phyloP scores from a whole-genome alignment of 805 yeast species.

The Metschnikowia sp. region DNA sequence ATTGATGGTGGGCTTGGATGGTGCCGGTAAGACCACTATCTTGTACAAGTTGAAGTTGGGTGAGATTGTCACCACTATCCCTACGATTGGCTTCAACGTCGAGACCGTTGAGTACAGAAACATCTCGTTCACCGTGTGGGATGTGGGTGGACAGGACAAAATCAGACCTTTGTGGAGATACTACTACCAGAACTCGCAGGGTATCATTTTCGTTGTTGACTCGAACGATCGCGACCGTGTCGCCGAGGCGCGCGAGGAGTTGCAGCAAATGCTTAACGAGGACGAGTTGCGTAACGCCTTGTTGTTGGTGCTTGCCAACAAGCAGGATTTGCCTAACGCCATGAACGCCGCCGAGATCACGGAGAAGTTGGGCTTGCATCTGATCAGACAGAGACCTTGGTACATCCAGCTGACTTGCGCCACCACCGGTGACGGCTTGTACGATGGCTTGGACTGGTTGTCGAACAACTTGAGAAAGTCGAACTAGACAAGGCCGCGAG shows the following conservation, averaged over 20 bases:
- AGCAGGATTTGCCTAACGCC: slow-evolving; percentile 98
- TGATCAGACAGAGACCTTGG: slow-evolving; percentile 99
- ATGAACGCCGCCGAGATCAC: slow-evolving; percentile 99
- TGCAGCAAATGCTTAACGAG: slow-evolving; percentile 97
- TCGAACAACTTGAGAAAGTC: slow-evolving; percentile 24
- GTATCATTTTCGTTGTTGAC: slow-evolving; percentile 96
- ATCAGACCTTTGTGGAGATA: slow-evolving; percentile 99
- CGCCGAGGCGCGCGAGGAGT: slow-evolving; percentile 95
- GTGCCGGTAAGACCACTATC: slow-evolving; percentile 98
- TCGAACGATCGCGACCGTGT: slow-evolving; percentile 98
- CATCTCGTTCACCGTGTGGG: slow-evolving; percentile 97
- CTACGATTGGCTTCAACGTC: slow-evolving; percentile 96
- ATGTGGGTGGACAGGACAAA: slow-evolving; percentile 99
- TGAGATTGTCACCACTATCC: slow-evolving; percentile 93
- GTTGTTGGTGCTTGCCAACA: slow-evolving; percentile 93
- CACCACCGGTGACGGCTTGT: slow-evolving; percentile 92
- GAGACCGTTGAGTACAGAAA: slow-evolving; percentile 97
- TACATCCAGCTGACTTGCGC: slow-evolving; percentile 99
- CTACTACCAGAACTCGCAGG: slow-evolving; percentile 97
- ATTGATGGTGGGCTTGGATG: slow-evolving; percentile 96
- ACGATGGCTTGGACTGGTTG: slow-evolving; percentile 28
- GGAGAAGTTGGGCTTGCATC: slow-evolving; percentile 93
- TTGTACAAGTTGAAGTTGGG: slow-evolving; percentile 92
- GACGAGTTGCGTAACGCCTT: slow-evolving; percentile 97
- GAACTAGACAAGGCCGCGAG: slow-evolving; percentile 6